Conservation (phyloP, 805 yeast genomes). For the Kodamaea hsintzibuensis region DNA sequence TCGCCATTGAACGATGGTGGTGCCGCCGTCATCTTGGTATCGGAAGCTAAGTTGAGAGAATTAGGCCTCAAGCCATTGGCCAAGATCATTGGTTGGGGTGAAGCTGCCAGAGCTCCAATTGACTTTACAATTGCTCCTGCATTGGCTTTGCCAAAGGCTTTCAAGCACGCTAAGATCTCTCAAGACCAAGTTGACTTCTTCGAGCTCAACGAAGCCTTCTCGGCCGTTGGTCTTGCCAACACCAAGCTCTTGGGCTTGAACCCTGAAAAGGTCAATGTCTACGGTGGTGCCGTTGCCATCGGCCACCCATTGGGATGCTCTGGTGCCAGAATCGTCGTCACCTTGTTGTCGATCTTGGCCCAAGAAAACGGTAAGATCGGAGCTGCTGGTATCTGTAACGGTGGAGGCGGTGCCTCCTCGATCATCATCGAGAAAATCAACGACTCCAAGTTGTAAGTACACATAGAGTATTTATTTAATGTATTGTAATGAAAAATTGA, state of each 20-base stretch:
- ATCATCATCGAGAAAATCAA: conserved; percentile 73
- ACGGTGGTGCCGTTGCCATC: conserved; percentile 95
- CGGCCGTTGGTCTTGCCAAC: conserved; percentile 94
- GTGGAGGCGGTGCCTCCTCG: conserved; percentile 99
- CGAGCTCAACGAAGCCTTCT: conserved; percentile 97
- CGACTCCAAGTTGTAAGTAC: conserved; percentile 36
- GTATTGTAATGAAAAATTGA: conserved; percentile 1
- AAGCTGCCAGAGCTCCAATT: conserved; percentile 93
- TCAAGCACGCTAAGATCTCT: conserved; percentile 75
- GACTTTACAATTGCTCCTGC: conserved; percentile 97
- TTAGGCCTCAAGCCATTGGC: conserved; percentile 88
- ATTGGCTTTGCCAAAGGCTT: conserved; percentile 92
- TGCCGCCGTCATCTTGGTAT: conserved; percentile 88
- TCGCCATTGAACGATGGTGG: conserved; percentile 97
- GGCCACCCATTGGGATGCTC: conserved; percentile 96
- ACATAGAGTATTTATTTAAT: neutral
- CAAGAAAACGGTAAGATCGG: conserved; percentile 87
- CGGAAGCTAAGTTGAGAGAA: conserved; percentile 82
- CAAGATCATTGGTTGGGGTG: conserved; percentile 92
- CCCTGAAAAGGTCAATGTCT: conserved; percentile 71
- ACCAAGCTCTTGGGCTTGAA: conserved; percentile 66
- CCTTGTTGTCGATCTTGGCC: conserved; percentile 72
- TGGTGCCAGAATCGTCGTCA: conserved; percentile 93
- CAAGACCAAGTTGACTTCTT: conserved; percentile 77
- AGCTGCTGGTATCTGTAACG: conserved; percentile 96